phyloP scores from a whole-genome alignment of 768 basidiomycete genomes.

The Butyriboletus loyo region DNA sequence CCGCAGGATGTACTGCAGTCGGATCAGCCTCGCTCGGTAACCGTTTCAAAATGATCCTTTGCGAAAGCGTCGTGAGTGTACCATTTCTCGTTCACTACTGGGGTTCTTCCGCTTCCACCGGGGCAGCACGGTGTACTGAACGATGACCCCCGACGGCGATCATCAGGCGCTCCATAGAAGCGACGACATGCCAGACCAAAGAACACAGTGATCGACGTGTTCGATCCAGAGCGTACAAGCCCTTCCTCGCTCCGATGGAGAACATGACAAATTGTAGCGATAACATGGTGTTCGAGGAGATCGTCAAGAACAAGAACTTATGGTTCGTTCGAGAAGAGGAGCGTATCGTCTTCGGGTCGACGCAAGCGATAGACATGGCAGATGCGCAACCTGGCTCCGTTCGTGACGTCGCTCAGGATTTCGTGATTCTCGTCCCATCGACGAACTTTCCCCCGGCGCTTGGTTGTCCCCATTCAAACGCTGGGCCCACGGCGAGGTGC shows the following conservation, averaged over 20 bases:
- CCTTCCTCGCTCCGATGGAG: neutral
- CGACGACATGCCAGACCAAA: neutral
- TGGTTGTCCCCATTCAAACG: neutral
- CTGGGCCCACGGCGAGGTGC: too few relatives aligned
- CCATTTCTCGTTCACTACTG: neutral
- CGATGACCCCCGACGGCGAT: neutral
- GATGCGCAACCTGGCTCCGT: neutral
- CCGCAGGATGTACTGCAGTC: neutral
- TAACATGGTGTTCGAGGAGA: neutral
- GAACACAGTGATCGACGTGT: neutral
- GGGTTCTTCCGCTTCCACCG: neutral
- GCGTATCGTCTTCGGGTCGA: constrained; percentile 13
- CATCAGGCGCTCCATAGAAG: constrained; percentile 1
- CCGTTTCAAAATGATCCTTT: constrained; percentile 1
- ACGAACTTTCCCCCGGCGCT: neutral
- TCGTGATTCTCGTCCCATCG: neutral
- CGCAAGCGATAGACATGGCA: neutral
- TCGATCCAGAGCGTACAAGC: neutral
- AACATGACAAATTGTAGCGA: neutral
- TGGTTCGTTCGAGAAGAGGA: constrained; percentile 15
- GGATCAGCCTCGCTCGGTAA: neutral
- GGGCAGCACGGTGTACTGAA: neutral
- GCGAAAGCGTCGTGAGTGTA: neutral
- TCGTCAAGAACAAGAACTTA: neutral
- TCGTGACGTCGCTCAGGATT: neutral